Percentiles rank a stretch among this genome's conserved stretches.
These are phyloP conservation scores for Blastobotrys chiropterorum DNA, from an alignment of 805 yeast genomes.

Conservation along the genomic window DNA sequence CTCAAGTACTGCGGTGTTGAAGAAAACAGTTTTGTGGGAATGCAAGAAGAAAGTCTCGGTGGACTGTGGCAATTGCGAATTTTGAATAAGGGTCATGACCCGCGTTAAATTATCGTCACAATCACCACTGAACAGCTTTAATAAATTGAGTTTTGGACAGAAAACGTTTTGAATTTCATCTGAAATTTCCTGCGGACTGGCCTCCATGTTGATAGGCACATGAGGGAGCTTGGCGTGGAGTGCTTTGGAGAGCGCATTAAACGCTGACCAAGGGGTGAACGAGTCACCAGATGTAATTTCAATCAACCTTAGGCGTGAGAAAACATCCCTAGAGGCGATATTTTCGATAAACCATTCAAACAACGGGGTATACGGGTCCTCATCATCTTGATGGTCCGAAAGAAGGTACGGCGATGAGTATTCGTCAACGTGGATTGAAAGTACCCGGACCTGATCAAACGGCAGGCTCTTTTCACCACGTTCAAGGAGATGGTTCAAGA, in stretches of 20 bases:
- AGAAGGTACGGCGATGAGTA: neutral
- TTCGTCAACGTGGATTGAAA: constrained; percentile 1
- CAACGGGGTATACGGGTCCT: neutral
- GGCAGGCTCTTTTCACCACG: neutral
- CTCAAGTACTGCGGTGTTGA: neutral
- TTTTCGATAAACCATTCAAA: neutral
- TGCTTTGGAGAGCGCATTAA: neutral
- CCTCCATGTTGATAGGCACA: neutral
- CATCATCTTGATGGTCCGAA: neutral
- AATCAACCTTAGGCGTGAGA: neutral
- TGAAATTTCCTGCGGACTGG: neutral
- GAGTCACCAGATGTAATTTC: neutral
- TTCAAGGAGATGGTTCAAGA: neutral
- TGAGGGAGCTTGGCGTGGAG: neutral
- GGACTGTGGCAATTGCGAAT: neutral
- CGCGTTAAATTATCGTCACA: neutral
- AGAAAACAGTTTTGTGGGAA: neutral
- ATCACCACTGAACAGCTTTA: neutral
- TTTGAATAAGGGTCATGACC: neutral
- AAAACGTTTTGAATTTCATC: neutral
- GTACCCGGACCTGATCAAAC: neutral
- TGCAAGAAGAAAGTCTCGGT: constrained; percentile 1
- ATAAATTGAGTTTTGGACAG: neutral
- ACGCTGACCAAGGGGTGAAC: neutral
- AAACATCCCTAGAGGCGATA: neutral